Evolutionary conservation across 441 rosid species (phyloP), one percentile per base, ranked within the genome.

Genomic region (Viola pubescens): DNA sequence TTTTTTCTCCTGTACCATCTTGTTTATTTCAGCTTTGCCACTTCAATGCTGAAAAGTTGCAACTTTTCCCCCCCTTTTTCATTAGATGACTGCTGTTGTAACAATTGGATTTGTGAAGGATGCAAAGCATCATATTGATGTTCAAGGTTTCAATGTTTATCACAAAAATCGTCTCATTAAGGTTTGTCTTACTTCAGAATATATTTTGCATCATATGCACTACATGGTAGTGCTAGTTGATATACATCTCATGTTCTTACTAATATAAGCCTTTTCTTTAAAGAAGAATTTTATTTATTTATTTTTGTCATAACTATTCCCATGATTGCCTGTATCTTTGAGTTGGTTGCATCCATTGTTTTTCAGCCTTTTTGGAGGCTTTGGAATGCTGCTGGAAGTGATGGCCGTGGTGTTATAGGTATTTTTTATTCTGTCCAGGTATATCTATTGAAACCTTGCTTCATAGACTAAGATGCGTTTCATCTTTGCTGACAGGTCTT

Each of bases 361-460:
- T 64, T 56, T 62, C 85, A 94, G 98, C 98, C 97, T 50, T 94
- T 89, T 72, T 94, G 97, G 96, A 89, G 97, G 87, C 70, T 94
- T 34, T 94, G 98, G 97, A 89, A 94, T 82, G 79, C 98, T 62
- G 72, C 96, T 9, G 97, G 91, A 66, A 88, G 96, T 81, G 84
- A 78, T 70, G 96, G 98, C 12, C 96, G 98, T 68, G 98, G 97
- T n/a, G 92, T 89, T 58, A 82, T 94, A 70, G 98, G 98, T 94
- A 67, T 45, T 49, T 8, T 45, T 64, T 63, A 39, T 38, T 44
- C 51, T 59, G 39, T 52, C 62, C 34, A 37, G 38, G 8, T 4
- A 39, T 65, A 52, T 63, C 51, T 42, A 13, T 66, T 68, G 56
- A 67, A 49, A 19, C 26, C 47, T 34, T 37, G 61, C 42, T 63